Evolutionary conservation across 208 protist species (phyloP).

Genomic region (Trypanosoma scelopori): DNA sequence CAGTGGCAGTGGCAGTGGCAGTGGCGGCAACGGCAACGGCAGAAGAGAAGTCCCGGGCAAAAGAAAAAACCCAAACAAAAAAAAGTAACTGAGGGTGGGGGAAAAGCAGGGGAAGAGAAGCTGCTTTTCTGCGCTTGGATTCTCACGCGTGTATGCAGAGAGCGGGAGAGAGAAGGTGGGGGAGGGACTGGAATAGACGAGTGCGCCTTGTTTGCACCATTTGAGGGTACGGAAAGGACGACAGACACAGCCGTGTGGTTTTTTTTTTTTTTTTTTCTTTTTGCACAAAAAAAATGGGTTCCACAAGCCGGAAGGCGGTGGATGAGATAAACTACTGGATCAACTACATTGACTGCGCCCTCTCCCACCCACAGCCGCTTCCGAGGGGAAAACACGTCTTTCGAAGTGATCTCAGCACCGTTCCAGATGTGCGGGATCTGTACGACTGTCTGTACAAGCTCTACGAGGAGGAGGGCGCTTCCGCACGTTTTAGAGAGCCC

Average conservation of each 20-base stretch:
- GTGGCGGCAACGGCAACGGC: too few species aligned
- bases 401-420: conserved; percentile 35
- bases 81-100: too few species aligned
- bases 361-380: conserved; percentile 58
- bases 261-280: not conserved
- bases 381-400: conserved; percentile 67
- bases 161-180: not conserved
- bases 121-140: not conserved
- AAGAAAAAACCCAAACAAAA: too few species aligned
- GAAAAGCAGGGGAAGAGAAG: too few species aligned
- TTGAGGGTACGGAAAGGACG: not conserved
- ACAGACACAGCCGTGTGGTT: not conserved
- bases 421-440: conserved; percentile 58
- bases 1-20: too few species aligned
- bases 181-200: not conserved
- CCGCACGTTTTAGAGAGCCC: conserved; percentile 70
- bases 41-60: not conserved
- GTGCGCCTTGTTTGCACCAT: not conserved
- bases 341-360: conserved; percentile 64
- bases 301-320: conserved; percentile 31
- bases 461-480: conserved; percentile 68
- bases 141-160: not conserved
- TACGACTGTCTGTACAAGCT: conserved; percentile 82
- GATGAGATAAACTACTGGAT: conserved; percentile 69
- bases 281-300: conserved; percentile 23